A percentile compares a stretch with the other conserved stretches of the same genome.
These are phyloP conservation scores for Leptosphaerulina australis DNA, from an alignment of 2,329 filamentous ascomycete species.

Conservation along the genomic window DNA sequence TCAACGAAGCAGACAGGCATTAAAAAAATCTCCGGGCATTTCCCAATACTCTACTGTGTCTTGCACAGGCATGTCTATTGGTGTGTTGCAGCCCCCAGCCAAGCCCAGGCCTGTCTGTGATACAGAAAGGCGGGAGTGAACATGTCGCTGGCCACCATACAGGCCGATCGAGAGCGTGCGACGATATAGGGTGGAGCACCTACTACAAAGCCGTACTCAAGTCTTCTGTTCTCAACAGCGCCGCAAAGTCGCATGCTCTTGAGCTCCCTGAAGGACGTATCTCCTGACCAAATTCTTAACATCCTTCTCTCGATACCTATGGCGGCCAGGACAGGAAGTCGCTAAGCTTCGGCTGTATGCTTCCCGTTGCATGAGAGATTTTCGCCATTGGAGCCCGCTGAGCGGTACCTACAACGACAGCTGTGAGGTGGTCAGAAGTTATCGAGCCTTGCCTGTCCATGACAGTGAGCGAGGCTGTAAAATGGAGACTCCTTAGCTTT, in stretches of 20 bases:
- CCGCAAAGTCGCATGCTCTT: conserved; percentile 1
- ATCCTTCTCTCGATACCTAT: conserved; percentile 1
- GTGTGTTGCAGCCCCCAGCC: background rate
- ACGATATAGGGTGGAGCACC: background rate
- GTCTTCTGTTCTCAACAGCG: background rate
- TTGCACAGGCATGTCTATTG: background rate
- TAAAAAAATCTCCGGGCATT: conserved; percentile 4
- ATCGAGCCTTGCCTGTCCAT: background rate
- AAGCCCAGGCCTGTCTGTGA: conserved; percentile 1
- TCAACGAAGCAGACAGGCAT: background rate
- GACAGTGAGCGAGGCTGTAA: conserved; percentile 6
- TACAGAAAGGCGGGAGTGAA: background rate
- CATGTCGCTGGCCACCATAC: background rate
- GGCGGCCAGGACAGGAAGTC: conserved; percentile 12
- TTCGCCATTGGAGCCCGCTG: conserved; percentile 12
- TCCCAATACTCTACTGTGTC: background rate
- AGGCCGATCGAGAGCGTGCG: background rate
- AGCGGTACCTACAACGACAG: conserved; percentile 2
- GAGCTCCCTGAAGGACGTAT: conserved; percentile 10
- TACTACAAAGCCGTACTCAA: background rate
- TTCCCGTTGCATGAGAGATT: conserved; percentile 10
- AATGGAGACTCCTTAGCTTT: conserved; percentile 7
- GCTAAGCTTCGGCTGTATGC: conserved; percentile 8
- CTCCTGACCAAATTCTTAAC: conserved; percentile 9
- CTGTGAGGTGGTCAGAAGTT: conserved; percentile 2